Percentiles rank a stretch among this genome's conserved stretches.
phyloP scores from a whole-genome alignment of 1,139 yeast species.

The Geotrichum phurueaensis region DNA sequence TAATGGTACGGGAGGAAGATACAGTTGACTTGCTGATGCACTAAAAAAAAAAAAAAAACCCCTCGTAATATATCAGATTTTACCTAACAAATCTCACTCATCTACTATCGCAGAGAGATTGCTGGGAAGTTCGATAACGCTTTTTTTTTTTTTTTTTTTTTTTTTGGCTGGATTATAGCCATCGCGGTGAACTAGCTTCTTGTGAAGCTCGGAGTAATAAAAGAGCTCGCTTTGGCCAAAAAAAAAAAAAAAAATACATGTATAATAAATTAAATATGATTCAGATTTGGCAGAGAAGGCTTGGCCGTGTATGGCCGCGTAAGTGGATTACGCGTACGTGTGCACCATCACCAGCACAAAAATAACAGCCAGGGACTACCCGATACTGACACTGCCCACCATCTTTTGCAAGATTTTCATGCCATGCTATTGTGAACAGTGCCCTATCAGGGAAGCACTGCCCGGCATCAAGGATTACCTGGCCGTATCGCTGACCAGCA shows the following conservation, averaged over 20 bases:
- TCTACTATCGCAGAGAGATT: too few relatives aligned
- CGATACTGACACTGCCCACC: not conserved
- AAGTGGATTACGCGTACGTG: not conserved
- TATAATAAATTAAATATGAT: not conserved
- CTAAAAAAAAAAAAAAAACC: too few relatives aligned
- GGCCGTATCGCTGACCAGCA: not conserved
- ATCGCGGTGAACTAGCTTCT: too few relatives aligned
- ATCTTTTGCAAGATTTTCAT: not conserved
- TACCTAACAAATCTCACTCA: too few relatives aligned
- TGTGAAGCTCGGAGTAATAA: too few relatives aligned
- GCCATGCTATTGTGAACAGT: not conserved
- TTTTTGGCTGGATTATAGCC: too few relatives aligned
- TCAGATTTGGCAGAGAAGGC: not conserved
- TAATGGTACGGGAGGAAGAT: not conserved
- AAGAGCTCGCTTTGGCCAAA: too few relatives aligned
- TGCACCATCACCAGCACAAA: not conserved
- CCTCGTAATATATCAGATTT: too few relatives aligned
- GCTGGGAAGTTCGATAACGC: too few relatives aligned
- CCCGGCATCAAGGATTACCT: not conserved
- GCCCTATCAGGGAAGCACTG: not conserved
- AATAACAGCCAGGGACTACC: not conserved
- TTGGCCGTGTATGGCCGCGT: not conserved
- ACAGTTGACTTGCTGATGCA: not conserved
- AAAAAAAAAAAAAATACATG: too few relatives aligned
- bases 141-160: too few relatives aligned